Conservation (phyloP, 331 rosid genomes). For the Spiraea crenata region DNA sequence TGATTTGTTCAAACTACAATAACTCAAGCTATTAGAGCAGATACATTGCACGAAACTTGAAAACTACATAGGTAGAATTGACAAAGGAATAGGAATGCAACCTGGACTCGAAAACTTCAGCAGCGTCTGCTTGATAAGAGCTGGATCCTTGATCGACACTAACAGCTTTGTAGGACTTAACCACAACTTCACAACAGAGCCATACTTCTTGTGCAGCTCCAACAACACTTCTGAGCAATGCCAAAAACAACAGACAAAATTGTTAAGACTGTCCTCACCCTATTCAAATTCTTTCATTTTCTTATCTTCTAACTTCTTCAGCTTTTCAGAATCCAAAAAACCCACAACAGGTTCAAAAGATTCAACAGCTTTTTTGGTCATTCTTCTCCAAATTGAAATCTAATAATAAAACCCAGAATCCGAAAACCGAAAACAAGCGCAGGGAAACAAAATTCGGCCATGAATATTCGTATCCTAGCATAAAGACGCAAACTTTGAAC, state of each 20-base stretch:
- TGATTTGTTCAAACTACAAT: background rate
- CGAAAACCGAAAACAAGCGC: background rate
- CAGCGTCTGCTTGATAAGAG: slow-evolving; percentile 68
- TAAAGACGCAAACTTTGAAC: background rate
- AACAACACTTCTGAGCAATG: slow-evolving; percentile 50
- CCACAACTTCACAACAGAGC: slow-evolving; percentile 77
- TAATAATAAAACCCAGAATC: background rate
- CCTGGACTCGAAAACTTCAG: slow-evolving; percentile 46
- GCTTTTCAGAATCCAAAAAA: no score
- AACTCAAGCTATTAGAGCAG: background rate
- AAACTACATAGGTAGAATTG: background rate
- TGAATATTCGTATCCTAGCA: background rate
- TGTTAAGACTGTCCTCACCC: background rate
- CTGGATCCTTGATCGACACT: slow-evolving; percentile 73
- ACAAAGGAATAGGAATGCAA: slow-evolving; percentile 11
- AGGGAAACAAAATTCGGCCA: background rate
- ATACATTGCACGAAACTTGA: background rate
- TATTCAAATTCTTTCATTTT: background rate
- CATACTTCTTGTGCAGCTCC: slow-evolving; percentile 59
- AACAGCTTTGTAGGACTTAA: slow-evolving; percentile 77
- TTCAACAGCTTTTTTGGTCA: background rate
- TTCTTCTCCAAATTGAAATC: background rate
- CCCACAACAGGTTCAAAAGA: no score
- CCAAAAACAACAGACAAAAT: slow-evolving; percentile 16
- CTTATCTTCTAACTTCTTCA: no score